A percentile compares a stretch with the other conserved stretches of the same genome.
phyloP scores from a whole-genome alignment of 345 rosid genomes.

The Aquilaria yunnanensis region DNA sequence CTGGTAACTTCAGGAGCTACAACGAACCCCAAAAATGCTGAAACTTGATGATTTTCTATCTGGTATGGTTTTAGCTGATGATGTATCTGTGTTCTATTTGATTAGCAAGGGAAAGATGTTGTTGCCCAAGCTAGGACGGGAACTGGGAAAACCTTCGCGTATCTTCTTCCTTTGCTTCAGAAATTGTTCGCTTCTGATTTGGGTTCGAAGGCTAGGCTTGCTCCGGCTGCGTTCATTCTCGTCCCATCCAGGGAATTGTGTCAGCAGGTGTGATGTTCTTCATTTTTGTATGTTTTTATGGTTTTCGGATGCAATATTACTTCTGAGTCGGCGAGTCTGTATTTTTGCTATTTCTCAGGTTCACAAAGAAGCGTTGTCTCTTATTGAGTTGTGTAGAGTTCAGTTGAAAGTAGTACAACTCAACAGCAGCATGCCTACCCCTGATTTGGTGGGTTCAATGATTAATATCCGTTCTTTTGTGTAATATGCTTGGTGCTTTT shows the following conservation, averaged over 20 bases:
- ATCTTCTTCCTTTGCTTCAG: conserved; percentile 80
- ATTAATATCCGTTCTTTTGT: background rate
- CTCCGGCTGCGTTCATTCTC: conserved; percentile 70
- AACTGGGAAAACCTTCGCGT: conserved; percentile 86
- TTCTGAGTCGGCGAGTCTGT: background rate
- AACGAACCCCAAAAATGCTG: too few species aligned
- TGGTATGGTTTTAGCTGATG: background rate
- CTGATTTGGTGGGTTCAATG: conserved; percentile 61
- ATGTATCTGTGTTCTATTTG: background rate
- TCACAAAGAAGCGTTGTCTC: conserved; percentile 48
- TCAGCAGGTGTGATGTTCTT: conserved; percentile 45
- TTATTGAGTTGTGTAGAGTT: conserved; percentile 72
- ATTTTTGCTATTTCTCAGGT: conserved; percentile 35
- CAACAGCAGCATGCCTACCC: conserved; percentile 57
- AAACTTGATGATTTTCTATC: too few species aligned
- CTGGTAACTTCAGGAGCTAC: conserved; percentile 30
- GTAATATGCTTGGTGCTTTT: background rate
- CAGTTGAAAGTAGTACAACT: conserved; percentile 67
- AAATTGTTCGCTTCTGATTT: conserved; percentile 46
- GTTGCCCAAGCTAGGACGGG: conserved; percentile 89
- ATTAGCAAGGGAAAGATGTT: conserved; percentile 85
- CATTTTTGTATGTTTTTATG: background rate
- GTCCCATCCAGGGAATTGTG: conserved; percentile 81
- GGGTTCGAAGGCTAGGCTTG: conserved; percentile 40
- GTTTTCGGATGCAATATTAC: background rate